These are phyloP conservation scores for Eucalyptus regnans DNA, from an alignment of 345 rosid genomes.

Conservation along the genomic window DNA sequence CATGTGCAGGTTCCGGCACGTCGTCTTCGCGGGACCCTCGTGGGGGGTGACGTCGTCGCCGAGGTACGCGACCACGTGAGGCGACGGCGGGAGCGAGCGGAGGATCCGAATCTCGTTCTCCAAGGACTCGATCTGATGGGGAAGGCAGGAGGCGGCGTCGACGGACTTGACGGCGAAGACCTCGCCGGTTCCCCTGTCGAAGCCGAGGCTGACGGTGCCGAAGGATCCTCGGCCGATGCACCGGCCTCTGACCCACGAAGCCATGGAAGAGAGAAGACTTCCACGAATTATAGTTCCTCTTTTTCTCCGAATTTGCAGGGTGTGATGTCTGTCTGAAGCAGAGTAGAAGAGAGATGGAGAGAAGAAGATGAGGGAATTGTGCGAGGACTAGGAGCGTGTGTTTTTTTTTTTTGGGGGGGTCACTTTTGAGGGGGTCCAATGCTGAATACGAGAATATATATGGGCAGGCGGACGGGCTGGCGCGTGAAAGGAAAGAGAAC, in stretches of 20 bases:
- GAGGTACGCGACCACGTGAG: conserved; percentile 32
- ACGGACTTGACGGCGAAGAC: conserved; percentile 62
- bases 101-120: conserved; percentile 52
- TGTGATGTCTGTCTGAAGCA: neutral
- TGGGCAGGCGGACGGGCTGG: neutral
- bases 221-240: conserved; percentile 50
- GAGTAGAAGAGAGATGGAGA: neutral
- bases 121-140: conserved; percentile 21
- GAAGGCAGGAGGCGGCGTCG: conserved; percentile 17
- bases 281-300: neutral
- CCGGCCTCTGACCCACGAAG: conserved; percentile 42
- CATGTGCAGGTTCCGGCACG: conserved; percentile 50
- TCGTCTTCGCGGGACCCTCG: conserved; percentile 3
- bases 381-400: neutral
- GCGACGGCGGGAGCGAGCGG: conserved; percentile 22
- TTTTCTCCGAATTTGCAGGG: neutral
- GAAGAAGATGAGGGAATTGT: neutral
- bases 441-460: neutral
- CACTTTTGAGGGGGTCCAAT: neutral
- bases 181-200: conserved; percentile 15
- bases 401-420: neutral
- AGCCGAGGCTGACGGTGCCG: conserved; percentile 40
- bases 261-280: neutral
- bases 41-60: conserved; percentile 31
- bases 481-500: neutral